Evolutionary conservation across 1,284 basidiomycete species (phyloP), one percentile per base, ranked within the genome.

Genomic region (Mycena citricolor): DNA sequence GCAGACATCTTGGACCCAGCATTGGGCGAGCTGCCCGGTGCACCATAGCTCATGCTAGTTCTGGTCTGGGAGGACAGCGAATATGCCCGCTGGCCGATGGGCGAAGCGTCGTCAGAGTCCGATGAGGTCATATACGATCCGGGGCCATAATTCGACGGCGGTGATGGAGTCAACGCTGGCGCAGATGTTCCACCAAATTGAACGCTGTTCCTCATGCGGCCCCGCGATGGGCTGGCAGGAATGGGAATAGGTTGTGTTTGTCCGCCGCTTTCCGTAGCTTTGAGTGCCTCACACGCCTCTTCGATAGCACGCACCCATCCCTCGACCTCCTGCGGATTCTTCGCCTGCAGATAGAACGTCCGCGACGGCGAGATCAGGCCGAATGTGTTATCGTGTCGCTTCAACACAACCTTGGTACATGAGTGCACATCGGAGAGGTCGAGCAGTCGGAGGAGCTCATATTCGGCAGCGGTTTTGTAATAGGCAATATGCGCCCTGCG

Each of bases 401-500:
- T 98, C 56, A 98, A 77, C 47, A 83, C 73, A 39, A 97, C 88
- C 36, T 81, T 82, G 1, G 90, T 90, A 66, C 91, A 93, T 3
- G 93, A 88, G 65, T 97, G 94, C 24, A 99, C 84, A 38, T 94
- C 90, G 23, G 77, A 74, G 20, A 98, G 78, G 57, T 95, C 90
- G 49, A 99, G 82, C 13, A 97, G 81, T 16, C 90, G 85, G 22
- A 94, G 84, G 5, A 98, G 79, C 63, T 93, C 80, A 70, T 97
- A 97, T 66, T 97, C 94, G 54, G 84, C 81, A 38, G 90, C 86
- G 45, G 84, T 94, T 74, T 98, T 98, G 82, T 99, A 99, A 69
- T 97, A 97, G 11, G 93, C 93, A 37, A 99, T 71, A 64, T 94
- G 91, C 13, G 88, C 89, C 0, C 90, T 81, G 12, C 95, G 81